Evolutionary conservation across 2,329 filamentous ascomycete species (phyloP).

Genomic region (Davidsoniella australis): DNA sequence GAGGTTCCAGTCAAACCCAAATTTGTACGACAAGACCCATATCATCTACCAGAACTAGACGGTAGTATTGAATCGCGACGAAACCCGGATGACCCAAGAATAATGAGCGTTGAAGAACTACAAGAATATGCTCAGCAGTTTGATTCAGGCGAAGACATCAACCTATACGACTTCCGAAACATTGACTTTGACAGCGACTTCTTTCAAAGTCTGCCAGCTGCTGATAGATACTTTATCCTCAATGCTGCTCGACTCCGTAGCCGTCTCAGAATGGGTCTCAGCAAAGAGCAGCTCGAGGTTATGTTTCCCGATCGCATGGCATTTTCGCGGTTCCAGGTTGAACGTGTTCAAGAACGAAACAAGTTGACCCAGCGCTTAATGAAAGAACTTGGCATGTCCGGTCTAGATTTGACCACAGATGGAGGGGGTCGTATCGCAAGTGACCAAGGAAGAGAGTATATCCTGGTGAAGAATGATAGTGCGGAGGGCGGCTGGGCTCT

Average conservation of each 20-base stretch:
- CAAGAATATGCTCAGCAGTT: constrained; percentile 91
- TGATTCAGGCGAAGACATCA: constrained; percentile 78
- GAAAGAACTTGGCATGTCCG: constrained; percentile 82
- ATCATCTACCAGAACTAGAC: constrained; percentile 79
- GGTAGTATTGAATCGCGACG: constrained; percentile 72
- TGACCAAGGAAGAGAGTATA: constrained; percentile 84
- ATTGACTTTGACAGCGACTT: constrained; percentile 96
- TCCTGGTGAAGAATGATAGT: constrained; percentile 86
- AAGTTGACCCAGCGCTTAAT: constrained; percentile 88
- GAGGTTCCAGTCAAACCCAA: constrained; percentile 58
- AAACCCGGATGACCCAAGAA: constrained; percentile 75
- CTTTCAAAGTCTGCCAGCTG: constrained; percentile 75
- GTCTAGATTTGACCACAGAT: constrained; percentile 48
- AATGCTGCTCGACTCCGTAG: constrained; percentile 84
- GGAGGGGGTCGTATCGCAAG: constrained; percentile 53
- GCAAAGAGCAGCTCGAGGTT: constrained; percentile 82
- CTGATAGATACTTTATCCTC: constrained; percentile 90
- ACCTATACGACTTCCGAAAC: constrained; percentile 89
- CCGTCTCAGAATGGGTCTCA: constrained; percentile 83
- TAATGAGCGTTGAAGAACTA: constrained; percentile 90
- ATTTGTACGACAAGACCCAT: constrained; percentile 85
- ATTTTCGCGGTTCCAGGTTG: constrained; percentile 92
- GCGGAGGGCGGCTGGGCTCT: constrained; percentile 92
- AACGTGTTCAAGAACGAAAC: constrained; percentile 81
- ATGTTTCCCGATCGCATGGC: constrained; percentile 99